Base-by-base conservation (phyloP, 1,284 basidiomycete species). In the Fomitopsis schrenkii region DNA sequence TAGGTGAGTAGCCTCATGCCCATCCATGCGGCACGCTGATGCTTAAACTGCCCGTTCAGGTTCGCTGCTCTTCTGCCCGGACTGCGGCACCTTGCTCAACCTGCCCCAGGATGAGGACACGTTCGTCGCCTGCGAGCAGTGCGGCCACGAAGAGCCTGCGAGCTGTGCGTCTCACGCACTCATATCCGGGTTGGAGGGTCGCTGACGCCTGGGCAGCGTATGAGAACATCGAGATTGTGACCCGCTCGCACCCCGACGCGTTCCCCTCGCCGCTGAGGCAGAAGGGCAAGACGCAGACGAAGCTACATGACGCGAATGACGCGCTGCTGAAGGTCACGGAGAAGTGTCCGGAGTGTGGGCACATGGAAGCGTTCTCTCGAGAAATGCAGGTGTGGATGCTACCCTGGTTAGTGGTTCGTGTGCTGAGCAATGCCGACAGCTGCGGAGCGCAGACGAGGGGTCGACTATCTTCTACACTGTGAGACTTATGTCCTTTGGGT, bases 61-160 rank as follows among this genome's bases (percentile, higher is more conserved):
- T 58, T 95, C 95, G 5, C 81, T 98, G 30, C 81, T 98, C 53
- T 98, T 99, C 77, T 99, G 97, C 76, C 91, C 93, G 7, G 83
- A 88, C 62, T 99, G 97, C 71, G 95, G 95, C 17, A 95, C 93
- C 0, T 78, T 99, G 48, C 87, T 99, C 26, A 87, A 92, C 67
- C 78, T 96, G 26, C 96, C 97, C 0, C 79, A 80, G 63, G 94
- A 93, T 62, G 88, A 90, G 59, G 87, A 94, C 69, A 81, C 84
- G 59, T 79, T 82, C 41, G 91, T 98, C 48, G 80, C 77, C 26
- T 99, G 97, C 77, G 90, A 93, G 70, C 94, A 96, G 70, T 98
- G 97, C 73, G 87, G 85, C 1, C 86, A 92, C 66, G 80, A 87
- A 62, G 95, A 98, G 73, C 92, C 94, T 41, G 91, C 93, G 1